A percentile compares a stretch with the other conserved stretches of the same genome.
These are phyloP conservation scores for Speleostelium caveatum DNA, from an alignment of 78 protist species.

Conservation along the genomic window DNA sequence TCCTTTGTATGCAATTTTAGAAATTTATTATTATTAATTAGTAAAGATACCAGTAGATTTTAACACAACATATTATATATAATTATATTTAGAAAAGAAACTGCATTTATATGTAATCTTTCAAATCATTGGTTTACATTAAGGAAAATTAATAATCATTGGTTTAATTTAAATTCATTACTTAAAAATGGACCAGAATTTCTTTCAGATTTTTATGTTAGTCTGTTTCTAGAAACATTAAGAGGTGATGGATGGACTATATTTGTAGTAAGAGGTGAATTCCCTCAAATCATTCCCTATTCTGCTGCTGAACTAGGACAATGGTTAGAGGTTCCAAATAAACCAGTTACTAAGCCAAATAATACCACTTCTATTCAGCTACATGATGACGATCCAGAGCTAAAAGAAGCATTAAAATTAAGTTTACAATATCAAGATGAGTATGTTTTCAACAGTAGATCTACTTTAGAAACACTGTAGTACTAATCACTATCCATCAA, in stretches of 20 bases:
- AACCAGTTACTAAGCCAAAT: background rate
- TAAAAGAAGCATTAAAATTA: conserved; percentile 4
- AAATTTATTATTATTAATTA: no score
- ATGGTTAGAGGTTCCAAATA: conserved; percentile 15
- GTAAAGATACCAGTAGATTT: background rate
- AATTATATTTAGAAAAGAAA: conserved; percentile 4
- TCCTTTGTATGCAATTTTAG: conserved; percentile 27
- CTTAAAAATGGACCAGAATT: conserved; percentile 13
- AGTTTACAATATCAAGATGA: conserved; percentile 32
- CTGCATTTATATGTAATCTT: conserved; percentile 61
- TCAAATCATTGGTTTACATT: conserved; percentile 80
- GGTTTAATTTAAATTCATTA: conserved; percentile 73
- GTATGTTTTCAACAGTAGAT: background rate
- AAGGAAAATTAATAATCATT: conserved; percentile 38
- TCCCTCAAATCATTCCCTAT: conserved; percentile 43
- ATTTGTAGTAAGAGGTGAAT: conserved; percentile 70
- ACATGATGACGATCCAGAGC: conserved; percentile 8
- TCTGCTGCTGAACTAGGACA: conserved; percentile 20
- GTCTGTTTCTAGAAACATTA: conserved; percentile 36
- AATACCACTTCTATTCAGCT: background rate
- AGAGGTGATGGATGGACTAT: conserved; percentile 59
- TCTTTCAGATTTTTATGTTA: conserved; percentile 49
- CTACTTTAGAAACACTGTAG: no score
- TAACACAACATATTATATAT: background rate
- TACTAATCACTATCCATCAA: no score